phyloP scores from a whole-genome alignment of 2,329 filamentous ascomycete species.

The Rutstroemia sydowiana region DNA sequence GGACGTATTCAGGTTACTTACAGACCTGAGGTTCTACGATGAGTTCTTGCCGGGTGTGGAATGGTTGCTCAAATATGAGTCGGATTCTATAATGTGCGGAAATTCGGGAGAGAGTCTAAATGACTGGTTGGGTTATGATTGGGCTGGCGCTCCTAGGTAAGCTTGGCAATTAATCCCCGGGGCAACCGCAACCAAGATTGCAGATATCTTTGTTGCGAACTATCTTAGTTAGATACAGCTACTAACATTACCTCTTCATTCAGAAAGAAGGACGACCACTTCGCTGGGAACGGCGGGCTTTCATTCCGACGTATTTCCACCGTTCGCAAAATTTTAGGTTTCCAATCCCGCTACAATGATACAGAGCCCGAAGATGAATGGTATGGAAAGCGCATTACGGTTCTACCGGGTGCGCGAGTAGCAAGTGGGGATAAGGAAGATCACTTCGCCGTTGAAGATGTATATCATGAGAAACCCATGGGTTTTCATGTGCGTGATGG shows the following conservation, averaged over 20 bases:
- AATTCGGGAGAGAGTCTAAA: constrained; percentile 38
- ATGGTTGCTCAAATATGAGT: constrained; percentile 49
- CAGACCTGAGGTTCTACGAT: constrained; percentile 44
- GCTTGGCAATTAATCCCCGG: background rate
- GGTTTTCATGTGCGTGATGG: constrained; percentile 45
- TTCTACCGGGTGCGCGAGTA: constrained; percentile 42
- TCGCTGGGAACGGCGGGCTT: constrained; percentile 47
- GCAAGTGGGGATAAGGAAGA: constrained; percentile 35
- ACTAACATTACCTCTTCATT: background rate
- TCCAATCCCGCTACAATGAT: constrained; percentile 44
- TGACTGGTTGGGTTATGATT: constrained; percentile 31
- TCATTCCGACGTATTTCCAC: constrained; percentile 45
- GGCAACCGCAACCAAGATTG: background rate
- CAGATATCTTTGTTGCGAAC: background rate
- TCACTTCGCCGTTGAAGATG: constrained; percentile 43
- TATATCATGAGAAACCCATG: constrained; percentile 44
- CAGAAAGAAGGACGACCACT: constrained; percentile 20
- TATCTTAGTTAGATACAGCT: background rate
- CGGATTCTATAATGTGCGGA: constrained; percentile 49
- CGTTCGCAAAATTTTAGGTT: constrained; percentile 40
- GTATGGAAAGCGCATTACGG: constrained; percentile 43
- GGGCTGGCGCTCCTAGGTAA: constrained; percentile 35
- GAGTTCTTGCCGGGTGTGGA: constrained; percentile 41
- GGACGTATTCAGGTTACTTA: constrained; percentile 46
- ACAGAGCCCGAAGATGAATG: constrained; percentile 48